Base-by-base conservation (phyloP, 495 filamentous ascomycete genomes). In the Clohesyomyces aquaticus region DNA sequence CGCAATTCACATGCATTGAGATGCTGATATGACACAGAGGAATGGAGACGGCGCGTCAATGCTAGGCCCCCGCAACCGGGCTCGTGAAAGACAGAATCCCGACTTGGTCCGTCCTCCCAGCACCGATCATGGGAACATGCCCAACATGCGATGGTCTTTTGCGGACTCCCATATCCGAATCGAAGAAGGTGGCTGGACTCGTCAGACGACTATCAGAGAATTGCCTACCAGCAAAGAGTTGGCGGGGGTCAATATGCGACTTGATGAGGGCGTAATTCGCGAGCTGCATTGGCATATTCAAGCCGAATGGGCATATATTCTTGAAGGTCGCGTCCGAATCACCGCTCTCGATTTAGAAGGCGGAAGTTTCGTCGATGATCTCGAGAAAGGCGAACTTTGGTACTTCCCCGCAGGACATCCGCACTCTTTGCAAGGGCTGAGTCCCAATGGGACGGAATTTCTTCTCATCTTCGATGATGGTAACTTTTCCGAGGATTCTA, bases 241-340 rank as follows among this genome's bases (percentile, higher is more conserved):
- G 84, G 87, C 89, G 1, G 89, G 89, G 51, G 89, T 91, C 1
- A 83, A 91, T 66, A 92, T 92, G 89, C 81, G 87, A 26, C 82
- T 92, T 3, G 83, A 82, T 47, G 81, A 85, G 2, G 85, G 85
- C 35, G 87, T 84, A n/a, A 88, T 87, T 67, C 85, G 87, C 8
- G 87, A 90, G 67, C 73, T 90, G 16, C 87, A 90, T 68, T 90
- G 87, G 87, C 87, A 90, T 74, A 86, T 83, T 46, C 83, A 88
- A 67, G 86, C 85, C 28, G 87, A 89, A 65, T 88, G 85, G 86
- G 86, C 82, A 2, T 88, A 84, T 57, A 82, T 89, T 1, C 80
- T 88, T 1, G 79, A 83, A 47, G 85, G 85, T 51, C 69, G 75
- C 52, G 83, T 86, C 42, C 81, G 83, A 18, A 65, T 71, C 27